These are phyloP conservation scores for Clavispora phyllophila DNA, from an alignment of 805 yeast species.

Conservation along the genomic window DNA sequence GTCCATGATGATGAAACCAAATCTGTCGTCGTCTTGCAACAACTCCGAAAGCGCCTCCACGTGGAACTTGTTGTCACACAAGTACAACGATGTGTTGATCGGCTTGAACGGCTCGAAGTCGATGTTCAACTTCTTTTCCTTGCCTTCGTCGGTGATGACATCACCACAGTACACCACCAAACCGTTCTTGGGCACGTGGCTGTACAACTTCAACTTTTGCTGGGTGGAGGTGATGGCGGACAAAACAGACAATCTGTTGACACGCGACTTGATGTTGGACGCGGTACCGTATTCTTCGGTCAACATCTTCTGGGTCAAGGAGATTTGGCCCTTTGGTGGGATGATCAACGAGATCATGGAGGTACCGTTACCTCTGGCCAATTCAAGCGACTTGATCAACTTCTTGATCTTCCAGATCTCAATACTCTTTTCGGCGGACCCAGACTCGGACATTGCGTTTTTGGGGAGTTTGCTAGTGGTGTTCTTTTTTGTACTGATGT, in stretches of 20 bases:
- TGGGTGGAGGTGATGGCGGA: constrained; percentile 98
- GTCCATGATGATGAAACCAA: constrained; percentile 98
- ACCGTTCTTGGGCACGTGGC: constrained; percentile 89
- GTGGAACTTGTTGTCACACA: constrained; percentile 98
- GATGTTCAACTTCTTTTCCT: constrained; percentile 92
- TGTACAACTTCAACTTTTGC: constrained; percentile 88
- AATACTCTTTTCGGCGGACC: constrained; percentile 82
- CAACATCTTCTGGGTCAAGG: constrained; percentile 82
- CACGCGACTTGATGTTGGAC: constrained; percentile 95
- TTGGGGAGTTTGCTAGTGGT: background rate
- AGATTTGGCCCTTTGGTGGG: constrained; percentile 92
- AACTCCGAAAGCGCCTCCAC: constrained; percentile 94
- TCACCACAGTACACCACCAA: constrained; percentile 98
- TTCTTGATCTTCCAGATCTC: constrained; percentile 99
- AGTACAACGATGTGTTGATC: constrained; percentile 87
- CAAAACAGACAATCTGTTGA: constrained; percentile 88
- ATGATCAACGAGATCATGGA: constrained; percentile 96
- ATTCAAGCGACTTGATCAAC: constrained; percentile 77
- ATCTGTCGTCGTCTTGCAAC: constrained; percentile 90
- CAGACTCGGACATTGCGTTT: constrained; percentile 8
- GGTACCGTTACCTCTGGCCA: constrained; percentile 97
- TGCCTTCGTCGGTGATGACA: constrained; percentile 93
- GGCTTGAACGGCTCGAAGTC: constrained; percentile 99
- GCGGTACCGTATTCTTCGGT: constrained; percentile 99
- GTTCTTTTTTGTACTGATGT: background rate